These are phyloP conservation scores for Aspergillus asperescens DNA, from an alignment of 495 filamentous ascomycete species.

Conservation along the genomic window DNA sequence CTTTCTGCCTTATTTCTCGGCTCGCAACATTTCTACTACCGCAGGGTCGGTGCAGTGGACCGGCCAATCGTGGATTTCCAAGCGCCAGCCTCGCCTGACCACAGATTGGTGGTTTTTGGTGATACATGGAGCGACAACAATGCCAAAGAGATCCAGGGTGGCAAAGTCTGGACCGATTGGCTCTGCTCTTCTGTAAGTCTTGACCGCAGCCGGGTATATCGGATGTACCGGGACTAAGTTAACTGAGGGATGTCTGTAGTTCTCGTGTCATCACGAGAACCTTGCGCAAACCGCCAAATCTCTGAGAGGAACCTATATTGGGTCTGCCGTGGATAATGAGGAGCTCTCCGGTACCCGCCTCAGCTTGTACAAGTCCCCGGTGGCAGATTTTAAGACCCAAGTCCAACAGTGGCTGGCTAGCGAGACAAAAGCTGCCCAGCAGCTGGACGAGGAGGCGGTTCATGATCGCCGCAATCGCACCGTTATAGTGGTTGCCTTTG, in stretches of 20 bases:
- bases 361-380: constrained; percentile 25
- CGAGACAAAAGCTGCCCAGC: constrained; percentile 23
- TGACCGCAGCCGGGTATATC: not conserved
- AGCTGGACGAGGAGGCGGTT: constrained; percentile 22
- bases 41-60: constrained; percentile 19
- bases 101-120: constrained; percentile 43
- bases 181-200: constrained; percentile 38
- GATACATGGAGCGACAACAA: constrained; percentile 49
- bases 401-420: constrained; percentile 37
- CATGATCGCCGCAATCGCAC: constrained; percentile 28
- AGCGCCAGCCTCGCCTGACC: constrained; percentile 24
- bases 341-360: constrained; percentile 24
- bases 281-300: constrained; percentile 37
- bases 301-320: constrained; percentile 26
- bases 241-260: constrained; percentile 20
- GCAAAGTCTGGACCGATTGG: constrained; percentile 42
- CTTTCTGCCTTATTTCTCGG: constrained; percentile 31
- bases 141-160: constrained; percentile 28
- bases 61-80: constrained; percentile 19
- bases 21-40: constrained; percentile 24
- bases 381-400: constrained; percentile 41
- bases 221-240: not conserved
- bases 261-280: constrained; percentile 44
- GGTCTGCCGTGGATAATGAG: constrained; percentile 40
- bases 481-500: constrained; percentile 43